Evolutionary conservation across 2,329 filamentous ascomycete genomes (phyloP).

Genomic region (Hypoxylon sp.): DNA sequence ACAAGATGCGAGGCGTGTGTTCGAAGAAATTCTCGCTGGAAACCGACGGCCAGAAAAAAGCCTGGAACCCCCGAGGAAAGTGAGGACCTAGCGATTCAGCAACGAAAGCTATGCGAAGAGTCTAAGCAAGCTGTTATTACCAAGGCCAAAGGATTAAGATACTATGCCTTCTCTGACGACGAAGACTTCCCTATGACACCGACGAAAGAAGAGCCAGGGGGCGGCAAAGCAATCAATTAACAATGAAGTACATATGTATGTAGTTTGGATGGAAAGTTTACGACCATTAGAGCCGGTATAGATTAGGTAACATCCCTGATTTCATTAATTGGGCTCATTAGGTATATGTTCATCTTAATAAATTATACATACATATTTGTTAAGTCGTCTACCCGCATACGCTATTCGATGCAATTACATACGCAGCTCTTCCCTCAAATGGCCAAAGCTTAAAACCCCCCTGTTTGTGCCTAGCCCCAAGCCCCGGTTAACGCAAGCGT

Average conservation of each 20-base stretch:
- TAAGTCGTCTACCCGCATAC: too few relatives aligned
- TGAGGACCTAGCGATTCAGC: not conserved
- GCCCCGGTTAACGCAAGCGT: conserved; percentile 33
- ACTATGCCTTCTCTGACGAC: not conserved
- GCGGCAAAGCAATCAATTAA: too few relatives aligned
- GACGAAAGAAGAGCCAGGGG: too few relatives aligned
- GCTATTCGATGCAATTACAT: too few relatives aligned
- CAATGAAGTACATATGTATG: too few relatives aligned
- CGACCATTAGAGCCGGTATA: too few relatives aligned
- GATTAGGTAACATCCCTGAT: too few relatives aligned
- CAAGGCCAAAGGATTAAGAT: not conserved
- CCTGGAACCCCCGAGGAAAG: not conserved
- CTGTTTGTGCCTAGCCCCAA: conserved; percentile 4
- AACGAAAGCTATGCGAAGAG: not conserved
- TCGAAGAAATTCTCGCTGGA: not conserved
- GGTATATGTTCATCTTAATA: too few relatives aligned
- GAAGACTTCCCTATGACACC: not conserved
- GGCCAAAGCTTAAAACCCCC: conserved; percentile 23
- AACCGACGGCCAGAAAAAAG: not conserved
- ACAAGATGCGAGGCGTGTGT: not conserved
- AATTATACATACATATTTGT: too few relatives aligned
- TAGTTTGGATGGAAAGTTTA: too few relatives aligned
- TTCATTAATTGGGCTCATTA: too few relatives aligned
- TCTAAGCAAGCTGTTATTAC: not conserved
- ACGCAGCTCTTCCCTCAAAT: too few relatives aligned